These are phyloP conservation scores for Tolypocladium tropicale DNA, from an alignment of 2,329 filamentous ascomycete genomes.

Conservation along the genomic window DNA sequence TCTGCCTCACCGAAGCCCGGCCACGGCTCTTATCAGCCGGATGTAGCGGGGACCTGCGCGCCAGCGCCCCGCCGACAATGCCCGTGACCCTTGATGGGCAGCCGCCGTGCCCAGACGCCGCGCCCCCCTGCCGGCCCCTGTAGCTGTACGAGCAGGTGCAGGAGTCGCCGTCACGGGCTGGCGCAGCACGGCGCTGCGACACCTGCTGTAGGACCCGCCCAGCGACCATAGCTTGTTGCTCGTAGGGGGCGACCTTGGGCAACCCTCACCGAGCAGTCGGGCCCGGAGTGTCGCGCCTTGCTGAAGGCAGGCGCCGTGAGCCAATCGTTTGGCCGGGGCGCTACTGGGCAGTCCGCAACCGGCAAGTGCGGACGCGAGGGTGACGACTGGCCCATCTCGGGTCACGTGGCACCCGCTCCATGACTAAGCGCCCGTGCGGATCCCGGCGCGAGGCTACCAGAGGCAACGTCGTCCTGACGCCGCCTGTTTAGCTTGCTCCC, in stretches of 20 bases:
- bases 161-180: too few species aligned
- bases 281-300: neutral
- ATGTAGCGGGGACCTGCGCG: slow-evolving; percentile 9
- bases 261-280: neutral
- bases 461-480: neutral
- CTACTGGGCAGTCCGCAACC: neutral
- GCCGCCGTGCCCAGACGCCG: neutral
- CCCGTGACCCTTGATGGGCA: neutral
- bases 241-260: too few species aligned
- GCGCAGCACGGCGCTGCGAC: neutral
- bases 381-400: too few species aligned
- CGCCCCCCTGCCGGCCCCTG: neutral
- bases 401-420: neutral
- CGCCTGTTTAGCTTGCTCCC: neutral
- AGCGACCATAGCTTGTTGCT: too few species aligned
- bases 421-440: neutral
- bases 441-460: neutral
- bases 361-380: neutral
- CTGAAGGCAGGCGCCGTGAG: neutral
- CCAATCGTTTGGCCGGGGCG: neutral
- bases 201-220: neutral
- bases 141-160: too few species aligned
- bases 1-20: neutral
- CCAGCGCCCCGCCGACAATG: neutral
- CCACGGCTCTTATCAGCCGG: slow-evolving; percentile 10